Percentiles rank a stretch among this genome's conserved stretches.
Conservation (phyloP, 2,329 filamentous ascomycete species). For the Dendryphion nanum region DNA sequence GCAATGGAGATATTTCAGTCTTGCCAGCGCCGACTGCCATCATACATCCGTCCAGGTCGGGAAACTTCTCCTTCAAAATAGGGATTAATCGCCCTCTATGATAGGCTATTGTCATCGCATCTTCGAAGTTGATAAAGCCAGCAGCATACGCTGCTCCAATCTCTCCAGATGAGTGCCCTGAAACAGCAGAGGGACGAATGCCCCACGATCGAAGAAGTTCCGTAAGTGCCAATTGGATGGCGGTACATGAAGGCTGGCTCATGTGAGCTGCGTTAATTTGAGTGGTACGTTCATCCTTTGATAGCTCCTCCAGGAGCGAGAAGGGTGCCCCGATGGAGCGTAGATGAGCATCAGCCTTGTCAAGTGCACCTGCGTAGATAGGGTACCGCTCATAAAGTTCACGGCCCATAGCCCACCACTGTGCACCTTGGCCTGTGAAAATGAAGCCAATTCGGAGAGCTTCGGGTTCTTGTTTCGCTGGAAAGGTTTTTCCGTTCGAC, state of each 20-base stretch:
- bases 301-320: slow-evolving; percentile 26
- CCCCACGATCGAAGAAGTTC: slow-evolving; percentile 26
- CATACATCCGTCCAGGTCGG: slow-evolving; percentile 19
- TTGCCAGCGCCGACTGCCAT: slow-evolving; percentile 20
- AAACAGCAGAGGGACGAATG: slow-evolving; percentile 21
- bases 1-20: slow-evolving; percentile 13
- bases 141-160: slow-evolving; percentile 31
- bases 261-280: slow-evolving; percentile 19
- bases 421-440: slow-evolving; percentile 35
- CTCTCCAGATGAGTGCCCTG: slow-evolving; percentile 31
- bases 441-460: slow-evolving; percentile 19
- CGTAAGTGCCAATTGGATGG: slow-evolving; percentile 26
- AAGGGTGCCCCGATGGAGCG: slow-evolving; percentile 9
- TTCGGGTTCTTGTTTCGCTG: slow-evolving; percentile 18
- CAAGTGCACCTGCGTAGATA: slow-evolving; percentile 3
- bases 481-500: slow-evolving; percentile 15
- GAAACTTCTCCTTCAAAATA: slow-evolving; percentile 16
- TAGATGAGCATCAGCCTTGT: slow-evolving; percentile 4
- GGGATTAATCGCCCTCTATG: slow-evolving; percentile 21
- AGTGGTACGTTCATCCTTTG: slow-evolving; percentile 17
- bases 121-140: slow-evolving; percentile 18
- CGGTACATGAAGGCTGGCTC: slow-evolving; percentile 28
- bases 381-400: slow-evolving; percentile 11
- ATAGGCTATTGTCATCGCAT: slow-evolving; percentile 27
- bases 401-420: slow-evolving; percentile 32